Conservation (phyloP, 306 rosid genomes). For the Rubus idaeus region DNA sequence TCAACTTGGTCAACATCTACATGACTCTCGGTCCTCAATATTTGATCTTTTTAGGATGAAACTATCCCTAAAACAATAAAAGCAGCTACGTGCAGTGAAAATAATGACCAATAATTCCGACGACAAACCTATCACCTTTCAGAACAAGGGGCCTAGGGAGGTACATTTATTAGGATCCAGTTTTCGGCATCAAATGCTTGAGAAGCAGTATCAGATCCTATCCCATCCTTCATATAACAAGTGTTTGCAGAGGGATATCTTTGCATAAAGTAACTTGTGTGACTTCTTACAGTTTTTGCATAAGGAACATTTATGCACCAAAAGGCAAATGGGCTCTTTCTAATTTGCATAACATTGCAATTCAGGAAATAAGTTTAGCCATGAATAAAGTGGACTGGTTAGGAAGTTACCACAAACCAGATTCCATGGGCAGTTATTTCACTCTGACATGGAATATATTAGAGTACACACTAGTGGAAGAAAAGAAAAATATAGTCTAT, state of each 20-base stretch:
- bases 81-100: constrained; percentile 37
- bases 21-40: constrained; percentile 30
- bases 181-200: constrained; percentile 26
- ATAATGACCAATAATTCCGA: constrained; percentile 30
- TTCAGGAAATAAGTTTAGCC: constrained; percentile 15
- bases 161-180: constrained; percentile 36
- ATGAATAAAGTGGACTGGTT: constrained; percentile 7
- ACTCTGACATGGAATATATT: constrained; percentile 17
- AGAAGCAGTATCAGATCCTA: constrained; percentile 34
- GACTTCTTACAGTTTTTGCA: constrained; percentile 25
- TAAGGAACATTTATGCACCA: constrained; percentile 21
- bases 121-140: constrained; percentile 34
- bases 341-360: constrained; percentile 19
- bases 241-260: constrained; percentile 29
- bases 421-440: constrained; percentile 11
- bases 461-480: background rate
- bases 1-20: constrained; percentile 43
- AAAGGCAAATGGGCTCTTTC: constrained; percentile 18
- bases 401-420: constrained; percentile 17
- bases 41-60: constrained; percentile 31
- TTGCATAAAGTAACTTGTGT: constrained; percentile 32
- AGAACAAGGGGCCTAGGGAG: constrained; percentile 26
- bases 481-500: background rate
- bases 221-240: constrained; percentile 26
- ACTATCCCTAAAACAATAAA: constrained; percentile 32